Conservation (phyloP, 2,329 filamentous ascomycete species). For the Trichoderma breve region DNA sequence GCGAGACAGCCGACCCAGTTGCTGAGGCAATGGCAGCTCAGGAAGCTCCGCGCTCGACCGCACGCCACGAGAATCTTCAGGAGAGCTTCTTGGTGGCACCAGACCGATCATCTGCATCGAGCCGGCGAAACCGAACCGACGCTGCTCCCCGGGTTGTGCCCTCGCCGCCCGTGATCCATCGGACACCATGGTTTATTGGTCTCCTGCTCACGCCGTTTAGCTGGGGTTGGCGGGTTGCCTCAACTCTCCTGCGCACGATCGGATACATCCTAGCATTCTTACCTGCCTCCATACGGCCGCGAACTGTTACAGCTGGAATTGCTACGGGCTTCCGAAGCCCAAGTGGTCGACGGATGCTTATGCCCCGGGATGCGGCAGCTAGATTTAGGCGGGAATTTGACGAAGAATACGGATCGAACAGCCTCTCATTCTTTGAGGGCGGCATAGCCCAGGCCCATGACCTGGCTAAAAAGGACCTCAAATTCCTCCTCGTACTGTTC, state of each 20-base stretch:
- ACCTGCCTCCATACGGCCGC: constrained; percentile 61
- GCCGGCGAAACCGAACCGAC: constrained; percentile 46
- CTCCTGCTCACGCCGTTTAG: constrained; percentile 80
- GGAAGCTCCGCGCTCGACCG: constrained; percentile 59
- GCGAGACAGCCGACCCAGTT: constrained; percentile 79
- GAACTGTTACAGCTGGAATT: constrained; percentile 53
- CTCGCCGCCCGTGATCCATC: constrained; percentile 65
- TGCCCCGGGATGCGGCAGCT: constrained; percentile 82
- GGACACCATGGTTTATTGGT: constrained; percentile 72
- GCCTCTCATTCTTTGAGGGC: constrained; percentile 77
- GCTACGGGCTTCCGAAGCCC: constrained; percentile 56
- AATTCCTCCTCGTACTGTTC: constrained; percentile 85
- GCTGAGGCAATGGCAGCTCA: constrained; percentile 70
- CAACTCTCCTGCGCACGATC: constrained; percentile 68
- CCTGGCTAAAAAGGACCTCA: constrained; percentile 82
- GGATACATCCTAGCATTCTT: constrained; percentile 79
- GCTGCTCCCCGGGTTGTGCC: constrained; percentile 84
- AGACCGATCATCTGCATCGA: constrained; percentile 25
- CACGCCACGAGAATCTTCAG: constrained; percentile 72
- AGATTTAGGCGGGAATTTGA: constrained; percentile 92
- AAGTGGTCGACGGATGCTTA: constrained; percentile 70
- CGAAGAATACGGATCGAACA: constrained; percentile 78
- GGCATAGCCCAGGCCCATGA: constrained; percentile 93
- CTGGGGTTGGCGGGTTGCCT: constrained; percentile 70
- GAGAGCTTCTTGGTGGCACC: constrained; percentile 47